Conservation (phyloP, 2,329 filamentous ascomycete species). For the Trichoderma afroharzianum region DNA sequence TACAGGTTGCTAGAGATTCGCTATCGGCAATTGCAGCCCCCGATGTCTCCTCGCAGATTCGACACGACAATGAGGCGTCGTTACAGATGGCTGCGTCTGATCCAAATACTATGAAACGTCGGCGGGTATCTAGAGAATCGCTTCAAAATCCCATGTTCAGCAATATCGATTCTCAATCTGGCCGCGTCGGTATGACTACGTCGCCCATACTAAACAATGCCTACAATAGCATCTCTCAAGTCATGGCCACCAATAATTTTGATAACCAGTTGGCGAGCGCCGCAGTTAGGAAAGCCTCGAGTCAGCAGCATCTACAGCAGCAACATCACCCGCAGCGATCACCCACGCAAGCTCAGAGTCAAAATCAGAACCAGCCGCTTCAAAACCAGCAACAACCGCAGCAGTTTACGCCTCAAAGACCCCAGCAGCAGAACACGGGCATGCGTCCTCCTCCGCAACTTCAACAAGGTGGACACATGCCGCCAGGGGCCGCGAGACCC, state of each 20-base stretch:
- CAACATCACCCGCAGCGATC: conserved; percentile 17
- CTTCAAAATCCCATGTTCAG: conserved; percentile 16
- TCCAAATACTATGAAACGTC: conserved; percentile 25
- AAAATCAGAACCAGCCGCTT: not conserved
- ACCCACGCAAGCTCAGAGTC: not conserved
- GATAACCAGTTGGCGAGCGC: conserved; percentile 19
- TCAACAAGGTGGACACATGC: conserved; percentile 19
- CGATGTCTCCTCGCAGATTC: conserved; percentile 8
- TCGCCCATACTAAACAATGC: conserved; percentile 18
- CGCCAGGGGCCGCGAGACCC: conserved; percentile 1
- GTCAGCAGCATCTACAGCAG: conserved; percentile 14
- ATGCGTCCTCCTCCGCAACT: conserved; percentile 18
- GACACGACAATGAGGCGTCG: conserved; percentile 16
- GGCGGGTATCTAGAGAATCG: conserved; percentile 25
- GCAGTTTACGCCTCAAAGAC: conserved; percentile 8
- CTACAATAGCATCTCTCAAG: conserved; percentile 16
- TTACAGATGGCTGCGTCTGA: conserved; percentile 16
- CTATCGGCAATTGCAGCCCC: not conserved
- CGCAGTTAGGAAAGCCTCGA: conserved; percentile 9
- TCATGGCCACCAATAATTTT: conserved; percentile 20
- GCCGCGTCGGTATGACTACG: conserved; percentile 12
- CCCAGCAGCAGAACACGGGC: not conserved
- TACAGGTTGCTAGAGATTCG: not conserved
- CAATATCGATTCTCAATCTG: conserved; percentile 15
- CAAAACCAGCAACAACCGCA: conserved; percentile 9